Percentiles rank a stretch among this genome's conserved stretches.
Conservation (phyloP, 345 rosid genomes). For the Gossypium mustelinum region DNA sequence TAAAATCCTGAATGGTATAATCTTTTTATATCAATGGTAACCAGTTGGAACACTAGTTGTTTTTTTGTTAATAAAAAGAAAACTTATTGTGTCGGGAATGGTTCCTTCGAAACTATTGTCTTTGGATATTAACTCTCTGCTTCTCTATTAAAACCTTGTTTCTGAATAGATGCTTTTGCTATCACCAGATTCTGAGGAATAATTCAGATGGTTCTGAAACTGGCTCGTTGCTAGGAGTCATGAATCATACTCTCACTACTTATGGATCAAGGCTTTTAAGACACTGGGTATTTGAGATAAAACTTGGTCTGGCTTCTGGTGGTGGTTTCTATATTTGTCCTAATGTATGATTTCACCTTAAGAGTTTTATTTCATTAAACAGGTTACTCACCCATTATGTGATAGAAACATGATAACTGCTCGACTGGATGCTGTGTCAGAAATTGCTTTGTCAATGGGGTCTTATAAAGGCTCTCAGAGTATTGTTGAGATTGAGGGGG, state of each 20-base stretch:
- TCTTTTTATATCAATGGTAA: background rate
- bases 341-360: conserved; percentile 10
- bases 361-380: conserved; percentile 26
- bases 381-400: conserved; percentile 94
- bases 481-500: conserved; percentile 33
- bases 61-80: background rate
- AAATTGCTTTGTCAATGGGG: conserved; percentile 79
- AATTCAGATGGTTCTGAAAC: conserved; percentile 74
- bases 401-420: conserved; percentile 72
- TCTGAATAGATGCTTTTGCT: conserved; percentile 13
- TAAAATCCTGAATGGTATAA: background rate
- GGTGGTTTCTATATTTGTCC: conserved; percentile 4
- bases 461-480: conserved; percentile 42
- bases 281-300: conserved; percentile 67
- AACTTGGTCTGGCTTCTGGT: background rate
- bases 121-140: background rate
- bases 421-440: conserved; percentile 99
- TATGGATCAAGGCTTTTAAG: conserved; percentile 89
- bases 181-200: conserved; percentile 65
- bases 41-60: background rate
- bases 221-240: conserved; percentile 68
- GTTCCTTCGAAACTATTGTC: background rate
- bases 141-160: conserved; percentile 14
- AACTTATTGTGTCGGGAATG: background rate
- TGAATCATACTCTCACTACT: conserved; percentile 75